Evolutionary conservation across 73 alveolate genomes (phyloP), one percentile per base, ranked within the genome.

Genomic region (Loxodes magnus): DNA sequence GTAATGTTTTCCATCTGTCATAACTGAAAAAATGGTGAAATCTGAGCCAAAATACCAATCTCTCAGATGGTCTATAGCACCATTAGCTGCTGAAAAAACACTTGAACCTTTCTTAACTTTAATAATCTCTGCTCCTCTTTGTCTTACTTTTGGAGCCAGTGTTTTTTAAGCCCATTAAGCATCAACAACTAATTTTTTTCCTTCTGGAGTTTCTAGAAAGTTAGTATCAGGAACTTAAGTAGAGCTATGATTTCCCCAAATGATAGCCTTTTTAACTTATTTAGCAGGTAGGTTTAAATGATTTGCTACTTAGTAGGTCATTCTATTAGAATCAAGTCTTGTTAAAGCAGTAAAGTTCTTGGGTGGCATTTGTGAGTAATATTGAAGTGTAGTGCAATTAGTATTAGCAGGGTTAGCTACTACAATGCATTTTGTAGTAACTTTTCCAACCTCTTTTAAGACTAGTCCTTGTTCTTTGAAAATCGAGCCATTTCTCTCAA

Each of bases 381-480:
- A 63, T 51, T 74, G 69, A 29, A 77, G 56, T 19, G 84, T 84
- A 54, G 71, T 56, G 21, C 92, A 80, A 49, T 86, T 86, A 15
- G 96, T 86, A 41, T 86, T 86, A 16, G 94, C 90, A 25, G 96
- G 96, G 60, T 86, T 86, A 2, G 92, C 96, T 2, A 86, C 83
- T 1, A 86, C 96, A 6, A 86, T 21, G 21, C 90, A 80, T 77
- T 82, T 81, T 12, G 68, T 76, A 38, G 79, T 79, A 21, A 61
- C 67, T 49, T 86, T 86, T 12, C 92, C 94, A 6, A 73, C 87
- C 39, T 78, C 56, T 43, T 71, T 64, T 59, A 86, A 51, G 7
- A 88, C 85, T 44, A 59, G 54, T 12, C 96, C 96, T 71, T 86
- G 90, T 15, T 52, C 85, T 21, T 77, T 58, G 71, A 81, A 86